These are phyloP conservation scores for Theobroma grandiflorum DNA, from an alignment of 441 rosid species.

Conservation along the genomic window DNA sequence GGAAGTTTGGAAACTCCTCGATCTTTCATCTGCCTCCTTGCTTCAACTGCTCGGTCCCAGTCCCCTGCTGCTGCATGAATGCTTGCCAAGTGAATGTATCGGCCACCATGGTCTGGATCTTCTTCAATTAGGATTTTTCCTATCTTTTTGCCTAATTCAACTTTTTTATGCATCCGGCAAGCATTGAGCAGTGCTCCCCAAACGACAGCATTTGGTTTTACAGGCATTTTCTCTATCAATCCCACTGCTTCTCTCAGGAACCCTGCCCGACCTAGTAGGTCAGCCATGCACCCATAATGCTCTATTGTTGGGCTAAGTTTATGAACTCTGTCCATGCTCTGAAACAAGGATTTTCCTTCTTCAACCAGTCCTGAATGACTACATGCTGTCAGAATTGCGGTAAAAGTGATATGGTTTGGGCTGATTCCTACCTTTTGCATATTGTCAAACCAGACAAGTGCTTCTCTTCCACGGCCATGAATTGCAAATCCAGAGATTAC, in stretches of 20 bases:
- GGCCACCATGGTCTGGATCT: slow-evolving; percentile 59
- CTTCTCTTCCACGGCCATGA: slow-evolving; percentile 64
- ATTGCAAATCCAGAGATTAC: slow-evolving; percentile 60
- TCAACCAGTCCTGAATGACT: slow-evolving; percentile 59
- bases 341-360: slow-evolving; percentile 54
- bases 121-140: slow-evolving; percentile 48
- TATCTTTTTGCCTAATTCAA: slow-evolving; percentile 51
- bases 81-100: slow-evolving; percentile 58
- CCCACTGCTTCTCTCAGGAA: slow-evolving; percentile 50
- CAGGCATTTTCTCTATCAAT: slow-evolving; percentile 55
- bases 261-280: slow-evolving; percentile 70
- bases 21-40: slow-evolving; percentile 55
- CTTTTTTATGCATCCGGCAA: slow-evolving; percentile 50
- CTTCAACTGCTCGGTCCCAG: slow-evolving; percentile 58
- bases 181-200: slow-evolving; percentile 70
- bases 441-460: slow-evolving; percentile 43
- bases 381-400: slow-evolving; percentile 67
- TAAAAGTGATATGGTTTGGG: slow-evolving; percentile 62
- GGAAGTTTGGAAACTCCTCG: slow-evolving; percentile 56
- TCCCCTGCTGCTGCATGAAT: slow-evolving; percentile 49
- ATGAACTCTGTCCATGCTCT: slow-evolving; percentile 49
- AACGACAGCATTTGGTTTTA: slow-evolving; percentile 58
- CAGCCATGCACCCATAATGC: slow-evolving; percentile 72
- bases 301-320: slow-evolving; percentile 53
- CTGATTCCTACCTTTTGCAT: slow-evolving; percentile 59